A percentile compares a stretch with the other conserved stretches of the same genome.
phyloP scores from a whole-genome alignment of 768 basidiomycete genomes.

The Plicaturopsis crispa region DNA sequence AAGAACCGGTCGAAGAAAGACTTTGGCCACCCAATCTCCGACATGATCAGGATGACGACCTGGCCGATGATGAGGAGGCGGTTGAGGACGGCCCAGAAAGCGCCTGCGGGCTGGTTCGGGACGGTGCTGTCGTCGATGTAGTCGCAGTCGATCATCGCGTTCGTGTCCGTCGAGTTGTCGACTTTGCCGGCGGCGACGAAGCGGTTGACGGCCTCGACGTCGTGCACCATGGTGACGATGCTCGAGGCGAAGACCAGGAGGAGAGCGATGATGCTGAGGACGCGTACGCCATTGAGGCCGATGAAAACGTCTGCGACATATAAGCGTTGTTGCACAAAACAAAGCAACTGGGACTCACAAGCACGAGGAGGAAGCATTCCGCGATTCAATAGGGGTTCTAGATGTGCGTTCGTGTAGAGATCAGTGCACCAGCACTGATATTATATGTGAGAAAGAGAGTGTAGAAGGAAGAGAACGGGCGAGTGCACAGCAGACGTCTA shows the following conservation, averaged over 20 bases:
- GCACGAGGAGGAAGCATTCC: conserved; percentile 37
- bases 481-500: background rate
- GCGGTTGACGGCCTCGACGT: conserved; percentile 67
- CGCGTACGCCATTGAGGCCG: conserved; percentile 70
- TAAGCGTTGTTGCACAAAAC: conserved; percentile 2
- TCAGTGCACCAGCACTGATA: conserved; percentile 18
- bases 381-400: conserved; percentile 3
- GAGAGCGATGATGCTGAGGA: conserved; percentile 72
- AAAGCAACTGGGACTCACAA: conserved; percentile 28
- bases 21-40: conserved; percentile 78
- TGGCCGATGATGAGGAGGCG: conserved; percentile 84
- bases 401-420: too few relatives aligned
- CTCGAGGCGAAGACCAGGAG: conserved; percentile 77
- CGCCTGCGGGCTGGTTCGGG: conserved; percentile 84
- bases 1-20: conserved; percentile 78
- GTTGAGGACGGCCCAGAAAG: conserved; percentile 89
- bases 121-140: conserved; percentile 83
- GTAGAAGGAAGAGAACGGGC: background rate
- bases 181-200: conserved; percentile 38
- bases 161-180: conserved; percentile 20
- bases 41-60: conserved; percentile 70
- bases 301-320: conserved; percentile 49
- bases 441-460: conserved; percentile 1
- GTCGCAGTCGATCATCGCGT: conserved; percentile 47
- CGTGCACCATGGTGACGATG: conserved; percentile 64